These are phyloP conservation scores for Starmerella potacharoeniae DNA, from an alignment of 805 yeast species.

Conservation along the genomic window DNA sequence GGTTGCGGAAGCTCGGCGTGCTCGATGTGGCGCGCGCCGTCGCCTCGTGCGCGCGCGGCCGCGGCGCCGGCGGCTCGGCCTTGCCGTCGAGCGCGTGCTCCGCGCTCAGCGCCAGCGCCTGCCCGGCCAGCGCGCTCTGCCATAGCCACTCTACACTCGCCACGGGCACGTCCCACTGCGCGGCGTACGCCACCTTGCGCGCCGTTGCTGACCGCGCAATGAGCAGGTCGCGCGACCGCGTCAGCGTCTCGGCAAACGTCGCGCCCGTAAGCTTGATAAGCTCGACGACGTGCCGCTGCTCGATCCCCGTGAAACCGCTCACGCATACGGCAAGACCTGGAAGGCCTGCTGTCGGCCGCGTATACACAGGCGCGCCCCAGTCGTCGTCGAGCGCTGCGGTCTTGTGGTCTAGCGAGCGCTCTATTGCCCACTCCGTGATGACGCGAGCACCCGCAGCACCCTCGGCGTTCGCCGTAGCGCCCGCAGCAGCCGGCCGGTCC, in stretches of 20 bases:
- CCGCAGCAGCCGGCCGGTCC: conserved; percentile 5
- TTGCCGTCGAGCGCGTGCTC: conserved; percentile 11
- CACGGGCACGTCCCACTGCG: conserved; percentile 31
- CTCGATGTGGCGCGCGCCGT: neutral
- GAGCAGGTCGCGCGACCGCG: conserved; percentile 43
- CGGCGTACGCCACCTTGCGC: conserved; percentile 28
- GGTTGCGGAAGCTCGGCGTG: neutral
- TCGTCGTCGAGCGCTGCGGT: conserved; percentile 36
- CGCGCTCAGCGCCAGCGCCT: conserved; percentile 6
- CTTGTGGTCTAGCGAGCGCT: conserved; percentile 54
- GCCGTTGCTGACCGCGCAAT: conserved; percentile 28
- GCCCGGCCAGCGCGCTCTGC: conserved; percentile 27
- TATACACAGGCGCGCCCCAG: conserved; percentile 43
- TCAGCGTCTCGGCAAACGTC: conserved; percentile 39
- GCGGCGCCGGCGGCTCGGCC: conserved; percentile 11
- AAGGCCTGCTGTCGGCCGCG: conserved; percentile 26
- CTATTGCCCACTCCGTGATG: conserved; percentile 74
- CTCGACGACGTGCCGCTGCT: conserved; percentile 56
- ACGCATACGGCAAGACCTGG: conserved; percentile 36
- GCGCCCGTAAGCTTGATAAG: conserved; percentile 47
- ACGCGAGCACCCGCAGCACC: conserved; percentile 23
- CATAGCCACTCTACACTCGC: conserved; percentile 32
- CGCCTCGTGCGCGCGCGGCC: neutral
- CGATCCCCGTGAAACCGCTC: conserved; percentile 71
- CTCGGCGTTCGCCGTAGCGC: no score